Evolutionary conservation across 2,329 filamentous ascomycete species (phyloP), one percentile per base, ranked within the genome.

Genomic region (Arthroderma uncinatum): DNA sequence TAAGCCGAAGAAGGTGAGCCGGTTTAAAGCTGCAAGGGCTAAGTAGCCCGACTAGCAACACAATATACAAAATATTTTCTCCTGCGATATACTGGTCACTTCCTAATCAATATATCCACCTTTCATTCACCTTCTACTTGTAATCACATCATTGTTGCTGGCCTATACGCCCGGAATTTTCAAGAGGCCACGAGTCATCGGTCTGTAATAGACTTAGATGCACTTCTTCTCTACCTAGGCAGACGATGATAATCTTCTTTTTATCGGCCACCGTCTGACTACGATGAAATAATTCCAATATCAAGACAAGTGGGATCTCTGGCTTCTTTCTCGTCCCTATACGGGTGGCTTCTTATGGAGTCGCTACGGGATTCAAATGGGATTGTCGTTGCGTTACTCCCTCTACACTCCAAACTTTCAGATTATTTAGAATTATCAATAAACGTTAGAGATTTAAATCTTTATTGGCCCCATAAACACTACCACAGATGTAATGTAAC

Each of bases 1-100:
- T 16, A 55, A 55, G 37, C 66, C 65, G 3, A 70, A 65, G 58
- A 72, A 69, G 33, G 66, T 76, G 52, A 78, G 76, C 66, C 70
- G 73, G 55, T 78, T 78, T 65, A 75, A 70, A 60, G 74, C 76
- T 60, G 74, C 76, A 14, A 70, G 74, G 25, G 67, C 76, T 63
- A 70, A 66, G 50, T 66, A 67, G 25, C 10, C 14, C 12, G 21
- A 2, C 12, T 33, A 8, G 42, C 6, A 42, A 19, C 10, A 33
- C 1, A 30, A 50, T 33, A 30, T 19, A 57, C 19, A 50, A 19
- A 50, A 5, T 50, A n/a, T 28, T 28, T 28, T 12, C 9, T 25
- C 28, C 14, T 19, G 6, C 28, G 9, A 44, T 44, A 19, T 21
- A 19, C 14, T 36, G 12, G 8, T n/a, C n/a, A n/a, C 34, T 10